These are phyloP conservation scores for Trichophyton mentagrophytes DNA, from an alignment of 2,329 filamentous ascomycete genomes.

Conservation along the genomic window DNA sequence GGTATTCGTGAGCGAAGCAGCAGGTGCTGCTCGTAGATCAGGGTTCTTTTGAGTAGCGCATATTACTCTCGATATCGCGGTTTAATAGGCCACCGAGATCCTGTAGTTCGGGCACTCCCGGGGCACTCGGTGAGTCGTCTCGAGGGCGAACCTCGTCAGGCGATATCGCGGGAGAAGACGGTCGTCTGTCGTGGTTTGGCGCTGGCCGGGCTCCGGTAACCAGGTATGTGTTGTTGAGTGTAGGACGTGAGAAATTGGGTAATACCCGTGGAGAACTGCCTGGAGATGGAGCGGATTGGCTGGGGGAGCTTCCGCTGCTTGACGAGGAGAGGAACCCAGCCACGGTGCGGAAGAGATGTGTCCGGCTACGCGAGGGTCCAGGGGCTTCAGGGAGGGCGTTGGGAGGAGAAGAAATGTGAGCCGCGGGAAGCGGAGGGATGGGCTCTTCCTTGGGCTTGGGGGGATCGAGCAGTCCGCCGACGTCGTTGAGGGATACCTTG, in stretches of 20 bases:
- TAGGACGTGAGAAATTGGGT: conserved; percentile 13
- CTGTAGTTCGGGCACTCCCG: conserved; percentile 22
- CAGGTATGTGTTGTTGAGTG: background rate
- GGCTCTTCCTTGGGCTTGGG: conserved; percentile 22
- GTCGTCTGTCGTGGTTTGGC: background rate
- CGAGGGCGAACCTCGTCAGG: background rate
- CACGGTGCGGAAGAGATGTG: conserved; percentile 25
- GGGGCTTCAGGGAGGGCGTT: conserved; percentile 2
- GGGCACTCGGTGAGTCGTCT: background rate
- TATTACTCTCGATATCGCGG: conserved; percentile 8
- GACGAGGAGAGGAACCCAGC: conserved; percentile 20
- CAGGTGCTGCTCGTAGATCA: background rate
- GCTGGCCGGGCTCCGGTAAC: background rate
- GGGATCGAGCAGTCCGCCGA: conserved; percentile 59
- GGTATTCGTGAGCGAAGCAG: background rate
- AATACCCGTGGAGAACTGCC: background rate
- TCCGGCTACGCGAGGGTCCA: conserved; percentile 13
- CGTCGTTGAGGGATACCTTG: conserved; percentile 70
- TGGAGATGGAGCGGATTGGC: conserved; percentile 7
- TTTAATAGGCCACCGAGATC: conserved; percentile 33
- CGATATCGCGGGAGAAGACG: background rate
- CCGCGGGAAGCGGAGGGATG: conserved; percentile 6
- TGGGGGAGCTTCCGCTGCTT: conserved; percentile 8
- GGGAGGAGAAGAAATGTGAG: conserved; percentile 1
- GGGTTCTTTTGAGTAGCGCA: background rate